A percentile compares a stretch with the other conserved stretches of the same genome.
Conservation (phyloP, 2,329 filamentous ascomycete genomes). For the Apiospora koreana region DNA sequence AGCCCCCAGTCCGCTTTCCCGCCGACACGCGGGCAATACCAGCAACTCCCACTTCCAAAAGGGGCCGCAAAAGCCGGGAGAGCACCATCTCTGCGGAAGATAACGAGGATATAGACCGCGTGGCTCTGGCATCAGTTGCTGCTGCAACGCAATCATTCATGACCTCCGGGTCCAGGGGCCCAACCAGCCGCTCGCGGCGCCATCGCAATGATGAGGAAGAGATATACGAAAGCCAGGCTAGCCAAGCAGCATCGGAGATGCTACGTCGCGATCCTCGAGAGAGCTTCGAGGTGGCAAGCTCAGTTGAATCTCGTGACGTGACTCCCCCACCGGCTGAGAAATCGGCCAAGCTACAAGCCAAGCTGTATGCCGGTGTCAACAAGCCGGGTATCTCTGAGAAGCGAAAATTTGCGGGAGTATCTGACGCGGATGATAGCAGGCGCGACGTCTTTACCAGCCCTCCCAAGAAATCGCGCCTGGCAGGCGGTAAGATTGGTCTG, state of each 20-base stretch:
- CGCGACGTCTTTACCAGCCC: constrained; percentile 45
- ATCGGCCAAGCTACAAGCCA: constrained; percentile 52
- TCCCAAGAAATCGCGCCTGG: constrained; percentile 44
- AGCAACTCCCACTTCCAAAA: constrained; percentile 43
- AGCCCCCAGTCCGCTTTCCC: constrained; percentile 50
- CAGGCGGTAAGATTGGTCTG: not conserved
- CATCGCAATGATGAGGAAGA: constrained; percentile 57
- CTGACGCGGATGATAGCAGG: constrained; percentile 30
- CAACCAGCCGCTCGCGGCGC: constrained; percentile 21
- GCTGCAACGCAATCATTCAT: constrained; percentile 43
- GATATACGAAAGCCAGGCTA: constrained; percentile 73
- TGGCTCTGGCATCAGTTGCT: constrained; percentile 55
- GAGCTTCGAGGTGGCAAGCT: constrained; percentile 52
- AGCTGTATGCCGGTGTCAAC: constrained; percentile 47
- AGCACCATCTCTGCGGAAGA: constrained; percentile 79
- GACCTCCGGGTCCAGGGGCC: constrained; percentile 31
- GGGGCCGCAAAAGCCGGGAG: constrained; percentile 71
- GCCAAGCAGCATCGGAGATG: constrained; percentile 75
- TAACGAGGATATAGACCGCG: constrained; percentile 57
- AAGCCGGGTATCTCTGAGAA: constrained; percentile 47
- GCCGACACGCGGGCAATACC: constrained; percentile 40
- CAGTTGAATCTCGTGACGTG: constrained; percentile 43
- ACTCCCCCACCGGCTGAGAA: constrained; percentile 44
- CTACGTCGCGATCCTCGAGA: constrained; percentile 60
- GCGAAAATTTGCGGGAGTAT: constrained; percentile 48